Conservation (phyloP, 352 stramenopile genomes). For the Globisporangium megalacanthum region DNA sequence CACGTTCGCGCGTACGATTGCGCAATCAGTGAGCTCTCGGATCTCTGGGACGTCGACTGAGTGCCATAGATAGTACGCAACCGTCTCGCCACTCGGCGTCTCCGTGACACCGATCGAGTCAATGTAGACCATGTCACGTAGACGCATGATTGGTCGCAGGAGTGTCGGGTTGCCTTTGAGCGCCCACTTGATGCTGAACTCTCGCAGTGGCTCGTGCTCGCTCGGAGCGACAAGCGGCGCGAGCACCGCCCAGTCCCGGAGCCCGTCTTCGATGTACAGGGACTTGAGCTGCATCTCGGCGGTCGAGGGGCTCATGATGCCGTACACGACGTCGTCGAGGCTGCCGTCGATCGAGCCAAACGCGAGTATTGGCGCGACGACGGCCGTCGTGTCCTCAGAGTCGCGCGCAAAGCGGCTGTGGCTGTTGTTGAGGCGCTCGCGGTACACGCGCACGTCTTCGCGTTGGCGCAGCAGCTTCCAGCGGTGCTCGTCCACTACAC, state of each 20-base stretch:
- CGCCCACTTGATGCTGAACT: constrained; percentile 44
- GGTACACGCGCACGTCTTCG: too few relatives aligned
- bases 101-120: too few relatives aligned
- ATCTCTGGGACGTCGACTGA: too few relatives aligned
- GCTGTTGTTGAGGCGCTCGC: too few relatives aligned
- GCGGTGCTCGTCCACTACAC: too few relatives aligned
- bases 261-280: constrained; percentile 42
- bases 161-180: constrained; percentile 33
- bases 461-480: too few relatives aligned
- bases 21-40: too few relatives aligned
- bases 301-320: constrained; percentile 16
- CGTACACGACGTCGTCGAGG: constrained; percentile 1
- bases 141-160: constrained; percentile 34
- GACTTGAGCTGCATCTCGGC: constrained; percentile 48
- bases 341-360: constrained; percentile 3
- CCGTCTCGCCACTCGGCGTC: too few relatives aligned
- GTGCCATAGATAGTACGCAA: too few relatives aligned
- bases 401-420: too few relatives aligned
- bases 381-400: too few relatives aligned
- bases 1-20: constrained; percentile 11
- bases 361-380: background rate
- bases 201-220: constrained; percentile 35
- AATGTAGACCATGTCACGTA: too few relatives aligned
- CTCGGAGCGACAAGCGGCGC: constrained; percentile 27
- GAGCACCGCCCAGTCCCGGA: constrained; percentile 42